A percentile compares a stretch with the other conserved stretches of the same genome.
phyloP scores from a whole-genome alignment of 2,329 filamentous ascomycete genomes.

The Escovopsis sp. region DNA sequence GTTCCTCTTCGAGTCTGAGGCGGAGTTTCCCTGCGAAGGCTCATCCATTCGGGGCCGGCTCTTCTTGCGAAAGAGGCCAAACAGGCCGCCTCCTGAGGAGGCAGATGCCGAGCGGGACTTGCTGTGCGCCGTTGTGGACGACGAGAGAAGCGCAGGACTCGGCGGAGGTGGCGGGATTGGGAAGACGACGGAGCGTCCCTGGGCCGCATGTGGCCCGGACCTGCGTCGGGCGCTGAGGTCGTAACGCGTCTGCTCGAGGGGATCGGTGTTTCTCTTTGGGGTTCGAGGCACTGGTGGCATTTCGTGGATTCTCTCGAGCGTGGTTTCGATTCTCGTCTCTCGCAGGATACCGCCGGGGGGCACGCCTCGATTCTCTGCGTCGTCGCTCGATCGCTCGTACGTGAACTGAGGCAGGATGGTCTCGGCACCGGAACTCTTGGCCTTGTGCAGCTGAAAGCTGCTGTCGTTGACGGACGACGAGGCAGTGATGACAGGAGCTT shows the following conservation, averaged over 20 bases:
- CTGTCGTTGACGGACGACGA: conserved; percentile 3
- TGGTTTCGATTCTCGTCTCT: not conserved
- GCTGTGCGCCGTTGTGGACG: not conserved
- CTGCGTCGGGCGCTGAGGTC: conserved; percentile 4
- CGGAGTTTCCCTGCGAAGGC: not conserved
- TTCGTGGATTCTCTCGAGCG: conserved; percentile 2
- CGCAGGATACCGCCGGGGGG: not conserved
- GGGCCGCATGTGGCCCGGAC: conserved; percentile 2
- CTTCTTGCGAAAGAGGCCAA: conserved; percentile 13
- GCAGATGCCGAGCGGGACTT: not conserved
- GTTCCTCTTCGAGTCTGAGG: not conserved
- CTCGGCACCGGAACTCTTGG: conserved; percentile 8
- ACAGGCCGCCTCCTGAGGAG: conserved; percentile 11
- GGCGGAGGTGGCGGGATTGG: not conserved
- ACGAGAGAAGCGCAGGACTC: not conserved
- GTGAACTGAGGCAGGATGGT: conserved; percentile 9
- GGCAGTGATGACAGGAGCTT: too few species aligned
- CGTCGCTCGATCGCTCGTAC: not conserved
- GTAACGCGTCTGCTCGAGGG: conserved; percentile 4
- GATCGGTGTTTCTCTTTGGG: not conserved
- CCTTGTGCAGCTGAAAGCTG: conserved; percentile 10
- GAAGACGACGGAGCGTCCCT: not conserved
- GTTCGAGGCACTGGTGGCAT: not conserved
- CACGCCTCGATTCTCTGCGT: not conserved
- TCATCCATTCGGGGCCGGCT: conserved; percentile 4